These are phyloP conservation scores for Linderina pennispora DNA, from an alignment of 192 early-diverging fungal species.

Conservation along the genomic window DNA sequence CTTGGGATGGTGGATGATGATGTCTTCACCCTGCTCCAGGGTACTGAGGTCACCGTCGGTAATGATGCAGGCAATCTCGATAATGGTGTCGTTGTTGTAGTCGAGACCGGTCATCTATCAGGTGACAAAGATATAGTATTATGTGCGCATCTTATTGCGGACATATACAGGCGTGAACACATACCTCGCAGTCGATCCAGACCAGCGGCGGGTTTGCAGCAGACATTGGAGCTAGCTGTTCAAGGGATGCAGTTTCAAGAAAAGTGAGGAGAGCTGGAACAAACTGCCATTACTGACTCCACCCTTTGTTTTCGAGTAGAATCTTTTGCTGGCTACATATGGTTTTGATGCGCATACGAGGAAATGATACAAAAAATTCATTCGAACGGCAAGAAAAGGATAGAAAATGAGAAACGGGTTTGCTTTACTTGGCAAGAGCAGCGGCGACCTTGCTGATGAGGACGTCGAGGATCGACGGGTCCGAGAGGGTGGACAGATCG, in stretches of 20 bases:
- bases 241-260: too few species aligned
- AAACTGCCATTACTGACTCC: too few species aligned
- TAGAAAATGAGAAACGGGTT: not conserved
- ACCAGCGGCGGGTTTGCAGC: constrained; percentile 25
- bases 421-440: constrained; percentile 18
- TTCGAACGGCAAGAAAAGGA: too few species aligned
- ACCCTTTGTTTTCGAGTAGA: too few species aligned
- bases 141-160: too few species aligned
- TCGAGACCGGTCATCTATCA: constrained; percentile 51
- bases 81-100: constrained; percentile 63
- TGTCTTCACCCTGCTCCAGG: constrained; percentile 66
- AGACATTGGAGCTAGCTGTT: too few species aligned
- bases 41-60: constrained; percentile 85
- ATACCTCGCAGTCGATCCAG: constrained; percentile 49
- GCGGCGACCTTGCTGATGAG: constrained; percentile 45
- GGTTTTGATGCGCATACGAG: too few species aligned
- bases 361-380: too few species aligned
- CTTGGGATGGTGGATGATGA: constrained; percentile 69
- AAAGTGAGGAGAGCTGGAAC: too few species aligned
- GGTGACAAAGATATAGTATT: too few species aligned
- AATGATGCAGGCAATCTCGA: constrained; percentile 86
- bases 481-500: constrained; percentile 82
- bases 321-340: too few species aligned
- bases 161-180: too few species aligned
- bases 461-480: constrained; percentile 58